Evolutionary conservation across 192 early-diverging fungal species (phyloP), one percentile per base, ranked within the genome.

Genomic region (Dispira simplex): DNA sequence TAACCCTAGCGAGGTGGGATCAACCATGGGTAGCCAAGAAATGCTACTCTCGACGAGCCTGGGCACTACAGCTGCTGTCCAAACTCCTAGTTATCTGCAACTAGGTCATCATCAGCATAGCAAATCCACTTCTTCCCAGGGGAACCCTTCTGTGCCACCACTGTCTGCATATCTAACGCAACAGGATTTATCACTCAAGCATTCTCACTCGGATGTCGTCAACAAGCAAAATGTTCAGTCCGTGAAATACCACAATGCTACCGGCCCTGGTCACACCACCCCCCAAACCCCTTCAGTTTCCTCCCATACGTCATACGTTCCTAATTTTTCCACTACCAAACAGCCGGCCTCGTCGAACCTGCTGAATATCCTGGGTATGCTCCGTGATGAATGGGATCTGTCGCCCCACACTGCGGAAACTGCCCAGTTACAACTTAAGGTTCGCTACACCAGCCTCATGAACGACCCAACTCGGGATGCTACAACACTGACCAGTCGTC

Each of bases 351-450:
- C 65, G 1, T 52, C 64, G 58, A 68, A 68, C 39, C 68, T 74
- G 11, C 53, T 68, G 23, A 54, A 60, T 11, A 66, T 77, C 21
- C 67, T 77, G 18, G 70, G 72, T 68, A 70, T 66, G 62, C 72
- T 77, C 25, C 66, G 75, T 46, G 75, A 77, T 55, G 70, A 73
- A 62, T 77, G 75, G 75, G 75, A 77, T 44, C 67, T 77, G 9
- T 67, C 73, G 25, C 72, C 72, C 21, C 58, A 23, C 25, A 64
- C 71, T 28, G 66, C 70, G 47, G 70, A 73, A 20, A 47, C 59
- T 1, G 66, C 65, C 10, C 69, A 62, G 23, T 64, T 75, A 13
- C 54, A 62, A 6, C 45, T 53, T 12, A 67, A 70, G 56, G 54
- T 75, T 20, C 59, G 44, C 4, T n/a, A 46, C 14, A 62, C 23